Evolutionary conservation across 495 filamentous ascomycete species (phyloP), one percentile per base, ranked within the genome.

Genomic region (Lepidopterella palustris): DNA sequence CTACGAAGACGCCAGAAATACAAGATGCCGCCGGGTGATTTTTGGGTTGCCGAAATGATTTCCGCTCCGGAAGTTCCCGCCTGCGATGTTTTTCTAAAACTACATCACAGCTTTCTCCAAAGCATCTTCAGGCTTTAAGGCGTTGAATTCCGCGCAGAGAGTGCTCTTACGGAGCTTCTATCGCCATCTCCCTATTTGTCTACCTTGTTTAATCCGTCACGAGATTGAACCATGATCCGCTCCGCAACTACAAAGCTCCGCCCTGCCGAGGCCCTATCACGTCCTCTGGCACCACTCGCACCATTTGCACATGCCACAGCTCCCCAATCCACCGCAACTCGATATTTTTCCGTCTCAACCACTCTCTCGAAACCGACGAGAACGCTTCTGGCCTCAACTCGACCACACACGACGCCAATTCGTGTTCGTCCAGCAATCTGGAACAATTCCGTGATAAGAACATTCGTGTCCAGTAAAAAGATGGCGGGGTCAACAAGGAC

Each of bases 401-500:
- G 18, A 11, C 3, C 13, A 42, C 18, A 11, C 35, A 3, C 35
- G 3, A 11, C 15, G 6, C 53, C 53, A 25, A 31, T 25, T 51
- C 21, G 45, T 53, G 35, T 23, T 58, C 26, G 58, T 58, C 61
- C 48, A 8, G 5, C 23, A 23, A 18, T n/a, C 52, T 13, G n/a
- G 8, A 20, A 40, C 45, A 47, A 42, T 11, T 2, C 21, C 45
- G 15, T 28, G n/a, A 40, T 47, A 20, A 50, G 60, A 26, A 58
- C 47, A 21, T 67, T 67, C 28, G 18, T 49, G 21, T 58, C 31
- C 32, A 63, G 56, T 31, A 29, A n/a, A 56, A 63, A 29, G 40
- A 75, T 74, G 72, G 67, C 69, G 5, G 57, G 48, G 1, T 58
- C 65, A 11, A 85, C 82, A 42, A 78, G 93, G 79, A 88, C 85